Evolutionary conservation across 2,329 filamentous ascomycete species (phyloP).

Genomic region (Cytospora schulzeri): DNA sequence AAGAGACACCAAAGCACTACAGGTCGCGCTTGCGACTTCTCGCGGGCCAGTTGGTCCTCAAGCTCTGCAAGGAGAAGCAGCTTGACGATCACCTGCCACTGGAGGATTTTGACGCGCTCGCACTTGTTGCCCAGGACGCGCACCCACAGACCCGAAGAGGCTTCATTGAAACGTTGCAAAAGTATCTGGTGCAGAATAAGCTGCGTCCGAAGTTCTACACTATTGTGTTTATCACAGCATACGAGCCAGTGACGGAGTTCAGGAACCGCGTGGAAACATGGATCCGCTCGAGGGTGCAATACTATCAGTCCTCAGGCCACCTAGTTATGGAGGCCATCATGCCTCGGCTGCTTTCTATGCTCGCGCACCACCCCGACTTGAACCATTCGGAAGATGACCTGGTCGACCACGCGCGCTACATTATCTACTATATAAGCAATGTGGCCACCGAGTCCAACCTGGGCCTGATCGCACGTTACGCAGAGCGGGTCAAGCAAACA

Average conservation of each 20-base stretch:
- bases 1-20: constrained; percentile 76
- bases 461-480: constrained; percentile 85
- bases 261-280: constrained; percentile 80
- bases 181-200: constrained; percentile 76
- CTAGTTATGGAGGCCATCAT: constrained; percentile 79
- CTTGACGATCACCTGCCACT: constrained; percentile 77
- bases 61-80: constrained; percentile 75
- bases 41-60: constrained; percentile 79
- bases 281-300: constrained; percentile 78
- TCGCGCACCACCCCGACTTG: constrained; percentile 95
- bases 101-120: constrained; percentile 77
- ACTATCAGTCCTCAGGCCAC: constrained; percentile 61
- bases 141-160: constrained; percentile 72
- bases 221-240: constrained; percentile 86
- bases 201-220: constrained; percentile 81
- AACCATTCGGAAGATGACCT: constrained; percentile 66
- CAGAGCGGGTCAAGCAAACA: constrained; percentile 89
- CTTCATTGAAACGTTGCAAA: constrained; percentile 86
- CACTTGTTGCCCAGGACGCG: constrained; percentile 78
- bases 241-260: constrained; percentile 77
- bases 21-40: constrained; percentile 78
- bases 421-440: constrained; percentile 83
- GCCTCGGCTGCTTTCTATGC: constrained; percentile 78
- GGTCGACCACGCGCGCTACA: constrained; percentile 81
- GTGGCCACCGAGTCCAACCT: constrained; percentile 87